phyloP scores from a whole-genome alignment of 495 filamentous ascomycete species.

The Cercophora samala region DNA sequence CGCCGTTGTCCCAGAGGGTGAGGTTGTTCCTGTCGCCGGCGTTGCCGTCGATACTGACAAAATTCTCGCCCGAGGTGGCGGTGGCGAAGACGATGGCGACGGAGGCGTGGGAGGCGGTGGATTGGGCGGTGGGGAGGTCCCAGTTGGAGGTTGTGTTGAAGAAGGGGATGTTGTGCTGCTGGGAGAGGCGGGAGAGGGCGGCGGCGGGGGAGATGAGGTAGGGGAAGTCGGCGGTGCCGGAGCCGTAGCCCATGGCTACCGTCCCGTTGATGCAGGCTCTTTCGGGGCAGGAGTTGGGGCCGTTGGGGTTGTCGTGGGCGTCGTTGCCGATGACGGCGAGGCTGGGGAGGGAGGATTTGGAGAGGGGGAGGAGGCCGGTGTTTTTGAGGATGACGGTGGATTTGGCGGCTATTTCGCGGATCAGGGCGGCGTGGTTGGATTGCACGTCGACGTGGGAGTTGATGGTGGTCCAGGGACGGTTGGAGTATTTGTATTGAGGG shows the following conservation, averaged over 20 bases:
- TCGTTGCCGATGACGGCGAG: conserved; percentile 64
- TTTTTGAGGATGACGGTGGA: conserved; percentile 65
- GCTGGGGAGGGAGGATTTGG: conserved; percentile 38
- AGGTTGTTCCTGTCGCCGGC: conserved; percentile 53
- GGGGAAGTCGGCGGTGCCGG: conserved; percentile 67
- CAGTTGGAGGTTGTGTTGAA: conserved; percentile 36
- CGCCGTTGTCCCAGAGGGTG: conserved; percentile 50
- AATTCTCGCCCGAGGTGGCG: conserved; percentile 52
- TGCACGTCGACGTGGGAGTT: conserved; percentile 62
- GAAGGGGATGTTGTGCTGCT: conserved; percentile 27
- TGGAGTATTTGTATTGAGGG: conserved; percentile 57
- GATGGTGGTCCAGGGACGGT: conserved; percentile 57
- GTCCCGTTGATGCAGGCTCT: conserved; percentile 55
- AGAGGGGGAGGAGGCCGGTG: conserved; percentile 45
- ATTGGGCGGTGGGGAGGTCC: conserved; percentile 34
- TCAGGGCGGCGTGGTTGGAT: conserved; percentile 45
- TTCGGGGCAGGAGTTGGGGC: conserved; percentile 44
- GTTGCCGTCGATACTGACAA: conserved; percentile 56
- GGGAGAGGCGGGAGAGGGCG: conserved; percentile 47
- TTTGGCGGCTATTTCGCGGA: conserved; percentile 56
- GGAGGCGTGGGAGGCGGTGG: conserved; percentile 37
- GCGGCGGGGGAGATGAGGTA: conserved; percentile 54
- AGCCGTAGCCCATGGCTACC: conserved; percentile 54
- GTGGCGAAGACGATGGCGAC: conserved; percentile 54
- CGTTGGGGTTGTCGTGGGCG: conserved; percentile 50